These are phyloP conservation scores for Podospora appendiculata DNA, from an alignment of 495 filamentous ascomycete genomes.

Conservation along the genomic window DNA sequence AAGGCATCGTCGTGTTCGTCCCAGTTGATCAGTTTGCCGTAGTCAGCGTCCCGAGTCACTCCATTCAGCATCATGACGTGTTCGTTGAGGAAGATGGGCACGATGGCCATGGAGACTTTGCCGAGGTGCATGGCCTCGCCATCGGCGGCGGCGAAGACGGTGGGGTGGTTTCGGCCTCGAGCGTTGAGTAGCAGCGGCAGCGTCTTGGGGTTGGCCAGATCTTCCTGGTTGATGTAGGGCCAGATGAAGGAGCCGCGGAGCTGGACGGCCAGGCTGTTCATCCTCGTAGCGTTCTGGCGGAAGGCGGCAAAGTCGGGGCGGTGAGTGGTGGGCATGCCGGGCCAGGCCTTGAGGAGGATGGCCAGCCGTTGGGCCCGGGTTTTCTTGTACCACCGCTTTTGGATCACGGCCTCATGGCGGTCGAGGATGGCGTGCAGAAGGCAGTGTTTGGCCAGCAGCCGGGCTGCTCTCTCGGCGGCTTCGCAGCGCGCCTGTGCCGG, in stretches of 20 bases:
- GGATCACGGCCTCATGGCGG: conserved; percentile 34
- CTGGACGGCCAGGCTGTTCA: background rate
- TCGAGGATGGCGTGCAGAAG: conserved; percentile 17
- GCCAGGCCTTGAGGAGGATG: conserved; percentile 33
- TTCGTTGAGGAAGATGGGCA: conserved; percentile 27
- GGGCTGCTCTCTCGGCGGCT: background rate
- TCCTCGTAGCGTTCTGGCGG: background rate
- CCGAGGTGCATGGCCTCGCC: conserved; percentile 22
- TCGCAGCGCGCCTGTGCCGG: background rate
- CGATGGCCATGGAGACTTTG: conserved; percentile 14
- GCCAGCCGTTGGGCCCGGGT: conserved; percentile 26
- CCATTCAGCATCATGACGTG: conserved; percentile 38
- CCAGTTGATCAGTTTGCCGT: conserved; percentile 39
- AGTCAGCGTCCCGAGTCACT: conserved; percentile 20
- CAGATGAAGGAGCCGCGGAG: conserved; percentile 27
- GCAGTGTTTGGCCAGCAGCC: background rate
- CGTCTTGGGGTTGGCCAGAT: conserved; percentile 34
- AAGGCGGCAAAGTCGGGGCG: conserved; percentile 43
- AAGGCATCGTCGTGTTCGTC: conserved; percentile 18
- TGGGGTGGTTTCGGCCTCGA: conserved; percentile 36
- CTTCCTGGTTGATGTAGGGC: conserved; percentile 53
- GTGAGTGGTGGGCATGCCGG: conserved; percentile 37
- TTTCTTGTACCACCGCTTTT: conserved; percentile 44
- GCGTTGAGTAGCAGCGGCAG: conserved; percentile 43
- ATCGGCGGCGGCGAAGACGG: conserved; percentile 33